These are phyloP conservation scores for Barnettozyma wickerhamii DNA, from an alignment of 805 yeast genomes.

Conservation along the genomic window DNA sequence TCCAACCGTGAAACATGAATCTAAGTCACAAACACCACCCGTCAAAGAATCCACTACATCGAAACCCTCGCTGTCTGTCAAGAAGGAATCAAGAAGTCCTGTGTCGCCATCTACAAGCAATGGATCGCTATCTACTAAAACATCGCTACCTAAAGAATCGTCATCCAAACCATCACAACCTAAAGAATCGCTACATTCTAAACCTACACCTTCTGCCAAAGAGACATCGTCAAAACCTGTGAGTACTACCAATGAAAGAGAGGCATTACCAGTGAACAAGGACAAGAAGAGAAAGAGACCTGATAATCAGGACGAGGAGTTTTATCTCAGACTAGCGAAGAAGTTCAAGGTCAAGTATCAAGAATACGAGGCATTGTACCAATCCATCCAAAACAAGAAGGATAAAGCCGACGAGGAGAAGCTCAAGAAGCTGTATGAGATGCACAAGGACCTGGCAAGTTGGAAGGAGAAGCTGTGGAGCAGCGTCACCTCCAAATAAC, in stretches of 20 bases:
- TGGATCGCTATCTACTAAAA: constrained; percentile 2
- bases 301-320: constrained; percentile 25
- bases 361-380: constrained; percentile 46
- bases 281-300: constrained; percentile 10
- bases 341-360: constrained; percentile 44
- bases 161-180: too few species aligned
- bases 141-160: too few species aligned
- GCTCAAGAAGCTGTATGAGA: constrained; percentile 38
- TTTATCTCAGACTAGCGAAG: constrained; percentile 39
- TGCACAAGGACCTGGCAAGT: constrained; percentile 47
- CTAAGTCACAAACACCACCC: too few species aligned
- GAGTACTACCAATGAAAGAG: too few species aligned
- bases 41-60: too few species aligned
- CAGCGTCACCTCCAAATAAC: constrained; percentile 9
- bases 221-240: too few species aligned
- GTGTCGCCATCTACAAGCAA: constrained; percentile 15
- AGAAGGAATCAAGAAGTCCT: too few species aligned
- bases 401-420: constrained; percentile 9
- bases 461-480: constrained; percentile 59
- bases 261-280: too few species aligned
- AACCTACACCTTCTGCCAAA: too few species aligned
- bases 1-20: too few species aligned
- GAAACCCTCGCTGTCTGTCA: too few species aligned
- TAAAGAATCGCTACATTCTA: too few species aligned
- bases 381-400: constrained; percentile 15